Conservation (phyloP, 169 alveolate species). For the Eimeria maxima region DNA sequence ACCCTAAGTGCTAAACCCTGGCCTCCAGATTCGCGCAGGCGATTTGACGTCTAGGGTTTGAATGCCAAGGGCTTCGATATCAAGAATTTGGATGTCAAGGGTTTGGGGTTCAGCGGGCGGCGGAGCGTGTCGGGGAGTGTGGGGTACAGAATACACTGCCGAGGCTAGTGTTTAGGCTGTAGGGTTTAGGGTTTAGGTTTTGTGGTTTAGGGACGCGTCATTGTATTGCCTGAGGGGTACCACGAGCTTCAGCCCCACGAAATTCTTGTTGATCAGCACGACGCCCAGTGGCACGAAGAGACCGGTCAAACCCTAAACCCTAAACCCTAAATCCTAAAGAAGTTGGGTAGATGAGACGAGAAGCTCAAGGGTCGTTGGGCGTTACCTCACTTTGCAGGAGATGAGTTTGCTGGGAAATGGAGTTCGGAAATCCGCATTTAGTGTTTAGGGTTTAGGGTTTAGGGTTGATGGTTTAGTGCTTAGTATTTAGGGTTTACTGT, state of each 20-base stretch:
- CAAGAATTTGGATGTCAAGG: background rate
- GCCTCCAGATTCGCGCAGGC: background rate
- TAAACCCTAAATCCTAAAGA: background rate
- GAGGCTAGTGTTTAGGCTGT: background rate
- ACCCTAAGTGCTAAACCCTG: constrained; percentile 21
- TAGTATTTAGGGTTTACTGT: background rate
- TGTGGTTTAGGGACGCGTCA: constrained; percentile 67
- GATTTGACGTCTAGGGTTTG: background rate
- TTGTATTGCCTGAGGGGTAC: constrained; percentile 35
- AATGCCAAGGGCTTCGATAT: background rate
- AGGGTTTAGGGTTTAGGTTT: constrained; percentile 35
- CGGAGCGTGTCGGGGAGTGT: background rate
- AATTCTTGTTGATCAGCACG: constrained; percentile 91
- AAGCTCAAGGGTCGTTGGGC: background rate
- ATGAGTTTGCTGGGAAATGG: background rate
- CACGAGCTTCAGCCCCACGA: constrained; percentile 89
- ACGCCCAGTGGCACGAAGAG: constrained; percentile 90
- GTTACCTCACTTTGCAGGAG: background rate
- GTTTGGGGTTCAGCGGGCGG: background rate
- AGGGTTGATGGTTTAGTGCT: background rate
- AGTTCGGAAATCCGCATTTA: background rate
- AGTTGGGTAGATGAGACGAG: background rate
- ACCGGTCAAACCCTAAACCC: constrained; percentile 84
- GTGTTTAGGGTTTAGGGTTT: background rate
- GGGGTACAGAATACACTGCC: background rate